These are phyloP conservation scores for Erodium texanum DNA, from an alignment of 441 rosid genomes.

Conservation along the genomic window DNA sequence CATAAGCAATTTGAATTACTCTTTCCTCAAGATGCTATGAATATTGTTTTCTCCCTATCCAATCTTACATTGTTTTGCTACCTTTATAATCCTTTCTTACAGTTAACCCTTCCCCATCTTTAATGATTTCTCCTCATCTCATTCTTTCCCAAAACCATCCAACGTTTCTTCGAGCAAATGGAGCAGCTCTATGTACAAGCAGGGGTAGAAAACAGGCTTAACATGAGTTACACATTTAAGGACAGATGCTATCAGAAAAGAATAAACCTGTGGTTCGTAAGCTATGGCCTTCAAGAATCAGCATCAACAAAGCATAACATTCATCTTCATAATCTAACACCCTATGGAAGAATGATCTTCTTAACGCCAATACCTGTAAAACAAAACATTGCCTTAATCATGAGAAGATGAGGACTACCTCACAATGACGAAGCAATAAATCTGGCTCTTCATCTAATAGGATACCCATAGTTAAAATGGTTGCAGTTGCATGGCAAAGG, in stretches of 20 bases:
- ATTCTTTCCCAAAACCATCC: not conserved
- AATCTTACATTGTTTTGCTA: not conserved
- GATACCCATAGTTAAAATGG: not conserved
- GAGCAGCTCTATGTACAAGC: not conserved
- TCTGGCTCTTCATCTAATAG: not conserved
- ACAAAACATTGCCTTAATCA: constrained; percentile 15
- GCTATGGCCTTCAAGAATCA: constrained; percentile 88
- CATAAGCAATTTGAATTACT: not conserved
- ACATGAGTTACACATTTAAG: not conserved
- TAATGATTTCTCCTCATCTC: not conserved
- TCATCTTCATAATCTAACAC: constrained; percentile 91
- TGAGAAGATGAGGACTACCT: not conserved
- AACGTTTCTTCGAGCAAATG: not conserved
- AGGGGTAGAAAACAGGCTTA: not conserved
- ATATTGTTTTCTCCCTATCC: not conserved
- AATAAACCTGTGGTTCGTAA: constrained; percentile 76
- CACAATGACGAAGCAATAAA: not conserved
- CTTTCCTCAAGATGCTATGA: not conserved
- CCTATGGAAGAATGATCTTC: constrained; percentile 83
- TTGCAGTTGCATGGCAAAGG: not conserved
- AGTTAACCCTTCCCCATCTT: not conserved
- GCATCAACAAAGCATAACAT: constrained; percentile 79
- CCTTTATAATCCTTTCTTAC: not conserved
- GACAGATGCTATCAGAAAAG: not conserved
- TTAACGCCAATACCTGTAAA: constrained; percentile 76